Evolutionary conservation across 352 stramenopile species (phyloP).

Genomic region (Globisporangium acanthophoron): DNA sequence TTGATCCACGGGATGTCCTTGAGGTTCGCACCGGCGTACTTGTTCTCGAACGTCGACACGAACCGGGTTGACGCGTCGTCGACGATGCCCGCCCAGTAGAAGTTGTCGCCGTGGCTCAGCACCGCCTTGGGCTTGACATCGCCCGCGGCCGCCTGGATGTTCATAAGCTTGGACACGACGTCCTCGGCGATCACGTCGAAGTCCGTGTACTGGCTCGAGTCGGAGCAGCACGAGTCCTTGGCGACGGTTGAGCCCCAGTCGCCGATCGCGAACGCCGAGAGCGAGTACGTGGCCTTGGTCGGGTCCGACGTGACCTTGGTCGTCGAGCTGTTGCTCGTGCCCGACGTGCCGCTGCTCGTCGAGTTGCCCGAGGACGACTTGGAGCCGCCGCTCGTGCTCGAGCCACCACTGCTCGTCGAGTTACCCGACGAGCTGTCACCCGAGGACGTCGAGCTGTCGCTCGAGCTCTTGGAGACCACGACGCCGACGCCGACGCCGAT

Average conservation of each 20-base stretch:
- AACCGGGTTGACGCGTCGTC: constrained; percentile 67
- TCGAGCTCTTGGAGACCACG: constrained; percentile 34
- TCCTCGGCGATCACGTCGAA: constrained; percentile 71
- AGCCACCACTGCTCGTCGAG: no score
- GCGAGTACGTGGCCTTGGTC: constrained; percentile 26
- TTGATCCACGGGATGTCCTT: constrained; percentile 77
- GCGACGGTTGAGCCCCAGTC: constrained; percentile 66
- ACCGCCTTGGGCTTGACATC: constrained; percentile 38
- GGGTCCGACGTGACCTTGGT: constrained; percentile 13
- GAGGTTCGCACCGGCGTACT: constrained; percentile 46
- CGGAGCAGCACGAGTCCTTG: constrained; percentile 65
- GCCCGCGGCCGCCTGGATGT: constrained; percentile 26
- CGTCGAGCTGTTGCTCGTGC: not conserved
- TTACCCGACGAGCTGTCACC: no score
- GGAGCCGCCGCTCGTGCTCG: no score
- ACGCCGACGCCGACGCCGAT: constrained; percentile 38
- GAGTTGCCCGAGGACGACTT: constrained; percentile 6
- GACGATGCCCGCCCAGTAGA: constrained; percentile 76
- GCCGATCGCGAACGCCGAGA: constrained; percentile 62
- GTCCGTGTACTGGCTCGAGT: constrained; percentile 48
- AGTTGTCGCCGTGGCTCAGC: constrained; percentile 71
- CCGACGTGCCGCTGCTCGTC: constrained; percentile 4
- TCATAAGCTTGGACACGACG: constrained; percentile 51
- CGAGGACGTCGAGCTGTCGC: constrained; percentile 6
- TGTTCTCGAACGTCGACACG: constrained; percentile 74